Conservation (phyloP, 1,284 basidiomycete genomes). For the Boletellus deceptivus region DNA sequence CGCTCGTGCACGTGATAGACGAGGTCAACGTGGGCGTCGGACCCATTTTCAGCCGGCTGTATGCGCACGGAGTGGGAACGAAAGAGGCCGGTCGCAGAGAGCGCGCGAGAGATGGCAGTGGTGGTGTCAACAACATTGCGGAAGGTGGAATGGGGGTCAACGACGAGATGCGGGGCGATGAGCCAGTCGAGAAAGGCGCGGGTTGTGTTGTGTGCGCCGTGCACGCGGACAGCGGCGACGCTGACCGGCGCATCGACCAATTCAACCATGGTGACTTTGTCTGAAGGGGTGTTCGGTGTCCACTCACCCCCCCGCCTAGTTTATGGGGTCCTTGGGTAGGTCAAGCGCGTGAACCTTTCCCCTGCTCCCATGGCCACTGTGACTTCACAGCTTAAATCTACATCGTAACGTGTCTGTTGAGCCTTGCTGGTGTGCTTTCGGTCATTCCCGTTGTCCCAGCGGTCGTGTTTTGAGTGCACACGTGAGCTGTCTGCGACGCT, state of each 20-base stretch:
- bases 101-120: slow-evolving; percentile 60
- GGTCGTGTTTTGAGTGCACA: too few relatives aligned
- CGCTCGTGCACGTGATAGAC: slow-evolving; percentile 78
- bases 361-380: too few relatives aligned
- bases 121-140: slow-evolving; percentile 68
- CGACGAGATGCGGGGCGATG: slow-evolving; percentile 55
- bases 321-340: too few relatives aligned
- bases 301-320: too few relatives aligned
- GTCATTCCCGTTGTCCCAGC: too few relatives aligned
- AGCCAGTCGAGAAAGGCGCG: slow-evolving; percentile 78
- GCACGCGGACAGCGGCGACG: slow-evolving; percentile 60
- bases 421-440: too few relatives aligned
- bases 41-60: slow-evolving; percentile 58
- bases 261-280: slow-evolving; percentile 19
- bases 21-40: slow-evolving; percentile 71
- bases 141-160: slow-evolving; percentile 40
- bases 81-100: slow-evolving; percentile 76
- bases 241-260: slow-evolving; percentile 28
- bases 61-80: slow-evolving; percentile 69
- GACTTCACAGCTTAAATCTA: too few relatives aligned
- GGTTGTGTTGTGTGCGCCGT: slow-evolving; percentile 75
- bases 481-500: too few relatives aligned
- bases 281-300: too few relatives aligned
- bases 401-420: too few relatives aligned
- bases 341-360: too few relatives aligned